Percentiles rank a stretch among this genome's conserved stretches.
phyloP scores from a whole-genome alignment of 2,329 filamentous ascomycete genomes.

The Arthrobotrys sinensis region DNA sequence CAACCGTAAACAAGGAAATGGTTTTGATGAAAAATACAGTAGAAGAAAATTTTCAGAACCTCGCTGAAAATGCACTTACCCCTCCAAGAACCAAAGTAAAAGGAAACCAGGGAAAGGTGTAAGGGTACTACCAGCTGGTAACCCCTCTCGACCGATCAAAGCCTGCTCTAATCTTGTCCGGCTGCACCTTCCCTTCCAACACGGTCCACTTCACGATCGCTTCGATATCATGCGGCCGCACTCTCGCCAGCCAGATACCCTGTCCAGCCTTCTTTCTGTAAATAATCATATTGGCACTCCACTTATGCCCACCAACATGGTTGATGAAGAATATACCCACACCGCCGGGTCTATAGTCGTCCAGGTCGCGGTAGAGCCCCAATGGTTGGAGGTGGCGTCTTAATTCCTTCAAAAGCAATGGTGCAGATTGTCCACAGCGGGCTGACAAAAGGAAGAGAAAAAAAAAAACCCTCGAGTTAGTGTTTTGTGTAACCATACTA shows the following conservation, averaged over 20 bases:
- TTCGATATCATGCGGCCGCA: conserved; percentile 66
- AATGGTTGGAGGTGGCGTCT: conserved; percentile 88
- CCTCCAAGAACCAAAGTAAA: not conserved
- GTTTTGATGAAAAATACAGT: not conserved
- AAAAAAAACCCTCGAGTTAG: not conserved
- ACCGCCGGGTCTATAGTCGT: conserved; percentile 90
- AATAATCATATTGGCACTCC: conserved; percentile 92
- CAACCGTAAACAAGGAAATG: not conserved
- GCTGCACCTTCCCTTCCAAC: conserved; percentile 93
- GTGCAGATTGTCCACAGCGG: conserved; percentile 93
- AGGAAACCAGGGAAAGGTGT: not conserved
- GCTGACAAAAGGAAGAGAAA: conserved; percentile 68
- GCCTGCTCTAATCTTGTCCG: conserved; percentile 87
- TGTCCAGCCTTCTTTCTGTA: conserved; percentile 74
- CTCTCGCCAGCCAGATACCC: conserved; percentile 65
- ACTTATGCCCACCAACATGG: conserved; percentile 97
- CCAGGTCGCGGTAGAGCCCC: conserved; percentile 86
- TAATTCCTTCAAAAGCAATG: conserved; percentile 87
- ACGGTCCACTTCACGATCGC: conserved; percentile 91
- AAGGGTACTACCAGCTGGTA: conserved; percentile 81
- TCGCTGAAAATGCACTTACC: not conserved
- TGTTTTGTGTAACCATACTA: not conserved
- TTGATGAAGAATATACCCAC: conserved; percentile 97
- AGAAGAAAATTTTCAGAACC: not conserved
- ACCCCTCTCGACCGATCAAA: conserved; percentile 87